Base-by-base conservation (phyloP, 225 moss, liverwort and hornwort genomes). In the Climacium dendroides region DNA sequence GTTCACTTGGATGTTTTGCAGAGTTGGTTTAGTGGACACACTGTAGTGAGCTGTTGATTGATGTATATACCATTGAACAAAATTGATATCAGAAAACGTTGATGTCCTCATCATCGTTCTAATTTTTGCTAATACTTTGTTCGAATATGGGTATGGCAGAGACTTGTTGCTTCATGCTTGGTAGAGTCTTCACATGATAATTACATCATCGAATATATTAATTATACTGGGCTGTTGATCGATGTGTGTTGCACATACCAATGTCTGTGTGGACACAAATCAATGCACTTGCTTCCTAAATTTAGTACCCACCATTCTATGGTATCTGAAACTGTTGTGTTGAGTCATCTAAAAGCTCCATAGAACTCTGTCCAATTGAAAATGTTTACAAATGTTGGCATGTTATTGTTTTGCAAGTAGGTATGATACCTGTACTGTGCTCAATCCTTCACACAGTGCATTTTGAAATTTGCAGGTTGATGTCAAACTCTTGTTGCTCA, bases 341-440 rank as follows among this genome's bases (percentile, higher is more conserved):
- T 63, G 5, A 62, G 1, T 16, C 15, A 62, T 63, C 63, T 8
- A 8, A 62, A 0, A 7, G 15, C 16, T 9, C 17, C 5, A 9
- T 17, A 32, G 17, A 63, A 48, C 7, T 72, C 10, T 73, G 47
- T 1, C 30, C 30, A 19, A 19, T 26, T 41, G 25, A 25, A 18
- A 18, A 29, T 48, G 11, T 19, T 30, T 7, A 4, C 7, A 12
- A 48, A 48, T 19, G 19, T 30, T 19, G 7, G 32, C 32, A 32
- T 19, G 28, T 30, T 47, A 7, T 4, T 32, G 15, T 48, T 19
- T 32, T 7, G 19, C 48, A 32, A 74, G 47, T 19, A 73, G 30
- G 48, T 10, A 30, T 11, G 10, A 16, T 0, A 7, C 2, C 1
- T 37, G 4, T 12, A 37, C 13, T n/a, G 2, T 1, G 4, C 6